Conservation (phyloP, 805 yeast genomes). For the Ogataea nitratoaversa region DNA sequence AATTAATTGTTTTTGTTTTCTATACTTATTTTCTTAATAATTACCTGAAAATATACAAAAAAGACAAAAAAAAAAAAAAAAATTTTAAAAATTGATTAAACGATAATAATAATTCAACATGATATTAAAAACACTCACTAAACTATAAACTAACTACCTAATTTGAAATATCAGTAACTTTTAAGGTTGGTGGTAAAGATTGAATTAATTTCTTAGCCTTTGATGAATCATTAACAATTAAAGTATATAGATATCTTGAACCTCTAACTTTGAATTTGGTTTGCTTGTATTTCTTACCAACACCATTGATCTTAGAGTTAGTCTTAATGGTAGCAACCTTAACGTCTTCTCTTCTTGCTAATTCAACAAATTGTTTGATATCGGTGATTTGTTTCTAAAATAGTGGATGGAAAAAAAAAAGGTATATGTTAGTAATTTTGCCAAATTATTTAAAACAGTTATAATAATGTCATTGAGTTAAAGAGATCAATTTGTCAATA, state of each 20-base stretch:
- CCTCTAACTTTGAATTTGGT: constrained; percentile 99
- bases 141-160: background rate
- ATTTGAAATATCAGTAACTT: constrained; percentile 44
- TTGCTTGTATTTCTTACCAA: constrained; percentile 83
- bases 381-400: constrained; percentile 73
- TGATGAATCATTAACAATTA: constrained; percentile 90
- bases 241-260: constrained; percentile 88
- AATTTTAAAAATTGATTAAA: too few relatives aligned
- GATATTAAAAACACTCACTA: background rate
- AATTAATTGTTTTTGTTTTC: background rate
- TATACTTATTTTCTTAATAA: too few relatives aligned
- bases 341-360: constrained; percentile 95
- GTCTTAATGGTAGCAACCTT: constrained; percentile 90
- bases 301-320: constrained; percentile 76
- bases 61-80: background rate
- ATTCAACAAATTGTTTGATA: constrained; percentile 95
- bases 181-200: constrained; percentile 92
- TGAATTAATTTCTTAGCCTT: constrained; percentile 97
- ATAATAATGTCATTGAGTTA: too few relatives aligned
- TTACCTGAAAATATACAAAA: background rate
- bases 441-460: too few relatives aligned
- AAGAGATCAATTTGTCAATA: too few relatives aligned
- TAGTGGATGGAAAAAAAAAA: constrained; percentile 1
- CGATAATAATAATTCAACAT: too few relatives aligned
- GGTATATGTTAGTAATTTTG: constrained; percentile 16